These are phyloP conservation scores for Myxozyma melibiosi DNA, from an alignment of 805 yeast genomes.

Conservation along the genomic window DNA sequence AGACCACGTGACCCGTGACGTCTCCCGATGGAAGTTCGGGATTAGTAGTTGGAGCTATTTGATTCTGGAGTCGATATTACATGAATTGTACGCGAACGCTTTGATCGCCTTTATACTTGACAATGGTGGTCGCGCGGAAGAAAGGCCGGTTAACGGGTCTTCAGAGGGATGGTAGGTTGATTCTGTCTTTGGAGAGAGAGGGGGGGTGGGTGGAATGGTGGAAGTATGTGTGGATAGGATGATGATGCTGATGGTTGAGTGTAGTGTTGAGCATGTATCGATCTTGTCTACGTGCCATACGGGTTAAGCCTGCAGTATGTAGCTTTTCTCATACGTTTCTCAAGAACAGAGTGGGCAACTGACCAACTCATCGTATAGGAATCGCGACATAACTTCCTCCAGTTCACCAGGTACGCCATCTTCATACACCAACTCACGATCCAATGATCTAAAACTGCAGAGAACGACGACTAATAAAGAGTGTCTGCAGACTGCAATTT, in stretches of 20 bases:
- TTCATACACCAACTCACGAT: too few relatives aligned
- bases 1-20: too few relatives aligned
- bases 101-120: too few relatives aligned
- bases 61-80: too few relatives aligned
- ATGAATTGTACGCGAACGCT: too few relatives aligned
- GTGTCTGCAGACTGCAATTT: constrained; percentile 53
- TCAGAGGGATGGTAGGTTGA: constrained; percentile 47
- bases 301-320: constrained; percentile 50
- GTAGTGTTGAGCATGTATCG: constrained; percentile 53
- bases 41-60: too few relatives aligned
- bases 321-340: not conserved
- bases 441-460: too few relatives aligned
- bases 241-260: not conserved
- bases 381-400: constrained; percentile 50
- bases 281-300: constrained; percentile 49
- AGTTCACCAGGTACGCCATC: constrained; percentile 47
- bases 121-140: not conserved
- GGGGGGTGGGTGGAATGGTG: not conserved
- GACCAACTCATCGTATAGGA: constrained; percentile 23
- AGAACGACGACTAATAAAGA: too few relatives aligned
- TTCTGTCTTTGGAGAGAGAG: not conserved
- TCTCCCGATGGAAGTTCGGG: too few relatives aligned
- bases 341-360: not conserved
- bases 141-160: constrained; percentile 38
- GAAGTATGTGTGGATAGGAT: not conserved